A percentile compares a stretch with the other conserved stretches of the same genome.
These are phyloP conservation scores for Insectozyma bohioensis DNA, from an alignment of 1,139 yeast species.

Conservation along the genomic window DNA sequence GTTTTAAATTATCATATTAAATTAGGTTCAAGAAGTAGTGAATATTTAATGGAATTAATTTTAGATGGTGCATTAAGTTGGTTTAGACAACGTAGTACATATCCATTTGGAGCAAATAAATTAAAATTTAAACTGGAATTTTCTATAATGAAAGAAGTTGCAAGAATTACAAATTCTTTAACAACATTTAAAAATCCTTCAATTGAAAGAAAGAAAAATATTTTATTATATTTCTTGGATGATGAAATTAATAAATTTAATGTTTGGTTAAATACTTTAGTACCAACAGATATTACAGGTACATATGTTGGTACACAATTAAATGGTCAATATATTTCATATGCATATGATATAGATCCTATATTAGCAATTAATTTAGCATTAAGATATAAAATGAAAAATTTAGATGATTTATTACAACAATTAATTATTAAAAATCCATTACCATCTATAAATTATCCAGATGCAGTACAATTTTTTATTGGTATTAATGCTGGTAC, in stretches of 20 bases:
- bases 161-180: slow-evolving; percentile 28
- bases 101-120: slow-evolving; percentile 85
- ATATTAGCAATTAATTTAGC: slow-evolving; percentile 71
- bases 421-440: slow-evolving; percentile 57
- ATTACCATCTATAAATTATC: slow-evolving; percentile 55
- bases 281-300: slow-evolving; percentile 45
- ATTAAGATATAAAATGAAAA: slow-evolving; percentile 51
- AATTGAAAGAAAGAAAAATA: slow-evolving; percentile 46
- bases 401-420: slow-evolving; percentile 45
- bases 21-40: slow-evolving; percentile 46
- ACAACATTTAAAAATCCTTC: slow-evolving; percentile 23
- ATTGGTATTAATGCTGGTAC: slow-evolving; percentile 46
- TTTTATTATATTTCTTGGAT: slow-evolving; percentile 62
- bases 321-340: slow-evolving; percentile 34
- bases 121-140: slow-evolving; percentile 72
- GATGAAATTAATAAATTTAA: slow-evolving; percentile 72
- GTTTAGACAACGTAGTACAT: slow-evolving; percentile 64
- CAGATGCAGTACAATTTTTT: slow-evolving; percentile 64
- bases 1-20: slow-evolving; percentile 57
- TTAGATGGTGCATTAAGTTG: slow-evolving; percentile 73
- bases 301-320: slow-evolving; percentile 30
- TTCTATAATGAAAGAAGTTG: slow-evolving; percentile 55
- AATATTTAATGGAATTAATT: slow-evolving; percentile 49
- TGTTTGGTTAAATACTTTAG: slow-evolving; percentile 78
- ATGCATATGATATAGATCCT: slow-evolving; percentile 72